These are phyloP conservation scores for Solanum megistacrolobum DNA, from an alignment of 257 asterid genomes.

Conservation along the genomic window DNA sequence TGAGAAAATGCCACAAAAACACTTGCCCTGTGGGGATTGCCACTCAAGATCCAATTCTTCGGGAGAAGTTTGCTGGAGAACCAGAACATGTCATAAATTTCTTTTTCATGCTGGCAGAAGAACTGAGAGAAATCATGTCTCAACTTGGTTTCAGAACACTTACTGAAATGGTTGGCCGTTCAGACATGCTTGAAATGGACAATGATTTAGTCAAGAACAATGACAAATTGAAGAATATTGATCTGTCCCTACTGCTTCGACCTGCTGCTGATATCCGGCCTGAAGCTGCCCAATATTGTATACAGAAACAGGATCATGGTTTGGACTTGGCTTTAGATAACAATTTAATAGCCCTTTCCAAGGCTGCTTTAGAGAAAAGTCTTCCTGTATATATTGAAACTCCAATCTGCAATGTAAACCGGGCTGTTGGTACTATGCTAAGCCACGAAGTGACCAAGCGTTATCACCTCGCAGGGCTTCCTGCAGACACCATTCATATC, in stretches of 20 bases:
- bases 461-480: conserved; percentile 68
- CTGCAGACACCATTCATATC: conserved; percentile 73
- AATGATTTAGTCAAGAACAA: conserved; percentile 54
- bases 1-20: conserved; percentile 97
- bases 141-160: conserved; percentile 78
- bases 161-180: conserved; percentile 89
- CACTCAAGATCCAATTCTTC: conserved; percentile 93
- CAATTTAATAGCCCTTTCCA: conserved; percentile 51
- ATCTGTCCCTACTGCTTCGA: conserved; percentile 77
- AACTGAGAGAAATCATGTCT: conserved; percentile 89
- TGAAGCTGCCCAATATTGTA: conserved; percentile 90
- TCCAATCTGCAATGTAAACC: conserved; percentile 77
- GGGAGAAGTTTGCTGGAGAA: conserved; percentile 94
- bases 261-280: conserved; percentile 99
- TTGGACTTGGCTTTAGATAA: conserved; percentile 94
- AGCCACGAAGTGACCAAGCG: conserved; percentile 93
- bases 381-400: conserved; percentile 84
- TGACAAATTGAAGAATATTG: conserved; percentile 81
- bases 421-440: conserved; percentile 98
- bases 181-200: conserved; percentile 92
- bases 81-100: conserved; percentile 97
- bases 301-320: conserved; percentile 96
- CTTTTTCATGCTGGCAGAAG: conserved; percentile 98
- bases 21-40: conserved; percentile 99
- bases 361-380: conserved; percentile 68